Evolutionary conservation across 495 filamentous ascomycete genomes (phyloP).

Genomic region (Echria macrotheca): DNA sequence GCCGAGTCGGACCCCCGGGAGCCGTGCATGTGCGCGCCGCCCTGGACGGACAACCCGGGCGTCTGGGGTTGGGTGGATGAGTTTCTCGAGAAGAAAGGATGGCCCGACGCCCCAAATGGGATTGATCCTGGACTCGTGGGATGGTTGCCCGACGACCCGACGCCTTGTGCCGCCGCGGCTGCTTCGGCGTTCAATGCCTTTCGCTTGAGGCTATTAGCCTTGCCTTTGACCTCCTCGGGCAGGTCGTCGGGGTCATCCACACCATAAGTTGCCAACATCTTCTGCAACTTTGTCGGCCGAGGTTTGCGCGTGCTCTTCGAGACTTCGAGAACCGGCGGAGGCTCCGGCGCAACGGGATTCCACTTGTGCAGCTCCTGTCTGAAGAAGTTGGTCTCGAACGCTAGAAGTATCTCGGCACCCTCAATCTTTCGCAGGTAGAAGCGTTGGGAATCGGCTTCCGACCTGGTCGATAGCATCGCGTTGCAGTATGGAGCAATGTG

Average conservation of each 20-base stretch:
- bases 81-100: constrained; percentile 33
- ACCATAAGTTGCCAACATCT: constrained; percentile 81
- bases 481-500: constrained; percentile 79
- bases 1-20: constrained; percentile 19
- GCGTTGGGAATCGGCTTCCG: constrained; percentile 84
- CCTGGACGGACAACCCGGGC: constrained; percentile 28
- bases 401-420: constrained; percentile 88
- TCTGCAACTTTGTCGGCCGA: constrained; percentile 94
- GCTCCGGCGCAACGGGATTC: constrained; percentile 82
- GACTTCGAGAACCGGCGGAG: constrained; percentile 74
- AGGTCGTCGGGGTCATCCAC: constrained; percentile 85
- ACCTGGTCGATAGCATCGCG: constrained; percentile 68
- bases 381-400: constrained; percentile 95
- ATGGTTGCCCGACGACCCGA: constrained; percentile 8
- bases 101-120: constrained; percentile 23
- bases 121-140: constrained; percentile 32
- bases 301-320: constrained; percentile 96
- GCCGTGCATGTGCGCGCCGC: constrained; percentile 29
- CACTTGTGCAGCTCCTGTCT: constrained; percentile 93
- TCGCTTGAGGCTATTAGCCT: constrained; percentile 59
- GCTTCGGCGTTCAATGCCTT: constrained; percentile 48
- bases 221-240: constrained; percentile 71
- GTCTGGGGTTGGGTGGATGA: constrained; percentile 37
- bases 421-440: constrained; percentile 99
- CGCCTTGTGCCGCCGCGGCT: constrained; percentile 26